Base-by-base conservation (phyloP, 2,329 filamentous ascomycete species). In the Nectriaceae sp. region DNA sequence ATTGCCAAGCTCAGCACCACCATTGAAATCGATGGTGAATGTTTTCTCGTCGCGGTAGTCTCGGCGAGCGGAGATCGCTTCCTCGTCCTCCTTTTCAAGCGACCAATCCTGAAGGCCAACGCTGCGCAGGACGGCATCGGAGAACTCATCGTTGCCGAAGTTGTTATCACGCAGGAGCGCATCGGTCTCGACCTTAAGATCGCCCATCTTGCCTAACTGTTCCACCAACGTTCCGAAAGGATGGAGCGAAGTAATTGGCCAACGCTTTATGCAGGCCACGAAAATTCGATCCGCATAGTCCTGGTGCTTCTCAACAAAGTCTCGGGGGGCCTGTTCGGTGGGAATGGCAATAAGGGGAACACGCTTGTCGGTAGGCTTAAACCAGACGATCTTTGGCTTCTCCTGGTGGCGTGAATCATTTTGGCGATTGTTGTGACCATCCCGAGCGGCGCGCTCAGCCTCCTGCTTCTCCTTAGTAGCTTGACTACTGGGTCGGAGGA, bases 351-450 rank as follows among this genome's bases (percentile, higher is more conserved):
- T 99, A 57, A 99, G 79, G 42, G 94, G 94, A 40, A 99, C 94
- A 66, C 94, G 90, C 82, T 99, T 97, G 74, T 99, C 94, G 1
- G 94, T 99, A 49, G 94, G 94, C 79, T 99, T 99, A 78, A 99
- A 99, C 94, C 94, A 99, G 36, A 99, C 94, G 73, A 99, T 99
- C 84, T 99, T 99, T 55, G 94, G 94, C 75, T 97, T 97, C 56
- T 99, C 94, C 68, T 95, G 91, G 45, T 72, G 70, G 45, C 92
- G 89, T 56, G 88, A 86, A 53, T 92, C 89, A 57, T 94, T 86
- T 44, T 86, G 82, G 54, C 88, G 85, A 45, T 75, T 74, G 56
- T 81, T 80, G 57, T 77, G 80, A 54, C 92, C 93, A 67, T 97
- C 93, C 60, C 93, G 87, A 61, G 92, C 91, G 58, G 89, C 88